phyloP scores from a whole-genome alignment of 768 basidiomycete genomes.

The Rhodocollybia butyracea region DNA sequence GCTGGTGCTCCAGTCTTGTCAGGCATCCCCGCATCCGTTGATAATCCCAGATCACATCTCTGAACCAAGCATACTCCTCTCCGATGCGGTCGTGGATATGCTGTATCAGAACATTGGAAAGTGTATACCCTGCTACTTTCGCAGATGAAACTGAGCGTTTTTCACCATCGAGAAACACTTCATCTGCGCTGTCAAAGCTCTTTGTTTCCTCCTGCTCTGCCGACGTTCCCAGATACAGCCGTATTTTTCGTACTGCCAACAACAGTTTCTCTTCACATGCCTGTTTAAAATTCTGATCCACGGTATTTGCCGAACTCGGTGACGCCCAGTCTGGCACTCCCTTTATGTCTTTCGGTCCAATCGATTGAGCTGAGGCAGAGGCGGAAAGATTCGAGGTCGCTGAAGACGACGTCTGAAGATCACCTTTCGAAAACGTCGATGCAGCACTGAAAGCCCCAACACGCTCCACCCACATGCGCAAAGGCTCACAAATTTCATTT shows the following conservation, averaged over 20 bases:
- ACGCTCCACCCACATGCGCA: constrained; percentile 6
- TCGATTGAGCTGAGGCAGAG: constrained; percentile 1
- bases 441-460: constrained; percentile 4
- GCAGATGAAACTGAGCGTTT: not conserved
- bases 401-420: not conserved
- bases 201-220: constrained; percentile 45
- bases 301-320: constrained; percentile 42
- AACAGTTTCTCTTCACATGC: constrained; percentile 55
- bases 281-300: constrained; percentile 53
- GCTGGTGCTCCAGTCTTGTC: not conserved
- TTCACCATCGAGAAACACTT: not conserved
- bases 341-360: constrained; percentile 11
- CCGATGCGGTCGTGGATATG: constrained; percentile 75
- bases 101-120: constrained; percentile 55
- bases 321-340: constrained; percentile 40
- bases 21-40: constrained; percentile 20
- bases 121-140: not conserved
- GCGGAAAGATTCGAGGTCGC: not conserved
- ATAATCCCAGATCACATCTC: constrained; percentile 55
- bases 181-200: not conserved
- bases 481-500: constrained; percentile 5
- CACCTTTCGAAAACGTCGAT: not conserved
- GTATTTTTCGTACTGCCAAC: constrained; percentile 53
- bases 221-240: constrained; percentile 75
- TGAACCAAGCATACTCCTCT: constrained; percentile 72